Conservation (phyloP, 768 basidiomycete genomes). For the Tulasnella sp. region DNA sequence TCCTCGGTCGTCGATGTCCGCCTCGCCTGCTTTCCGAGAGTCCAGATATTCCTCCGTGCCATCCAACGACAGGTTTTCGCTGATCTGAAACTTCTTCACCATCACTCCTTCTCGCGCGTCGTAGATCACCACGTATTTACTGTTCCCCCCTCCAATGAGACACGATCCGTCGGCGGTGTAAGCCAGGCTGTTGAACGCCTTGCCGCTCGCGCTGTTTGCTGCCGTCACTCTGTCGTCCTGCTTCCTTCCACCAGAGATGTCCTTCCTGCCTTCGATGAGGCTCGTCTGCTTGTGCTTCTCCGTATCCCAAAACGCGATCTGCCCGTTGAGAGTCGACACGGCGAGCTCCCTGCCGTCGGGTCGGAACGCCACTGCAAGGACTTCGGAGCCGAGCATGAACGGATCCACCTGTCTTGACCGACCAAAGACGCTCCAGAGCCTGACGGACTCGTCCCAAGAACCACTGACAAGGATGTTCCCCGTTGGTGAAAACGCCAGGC, state of each 20-base stretch:
- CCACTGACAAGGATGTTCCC: constrained; percentile 85
- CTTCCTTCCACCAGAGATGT: constrained; percentile 91
- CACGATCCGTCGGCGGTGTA: constrained; percentile 95
- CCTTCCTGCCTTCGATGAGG: constrained; percentile 90
- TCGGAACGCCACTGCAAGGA: constrained; percentile 85
- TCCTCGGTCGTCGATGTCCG: constrained; percentile 78
- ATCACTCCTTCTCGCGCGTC: constrained; percentile 90
- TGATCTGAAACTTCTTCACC: constrained; percentile 95
- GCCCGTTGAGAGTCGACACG: constrained; percentile 88
- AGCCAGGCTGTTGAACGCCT: constrained; percentile 86
- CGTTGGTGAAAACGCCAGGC: constrained; percentile 86
- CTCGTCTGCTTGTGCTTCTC: constrained; percentile 81
- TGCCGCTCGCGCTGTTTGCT: constrained; percentile 85
- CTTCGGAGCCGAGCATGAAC: constrained; percentile 78
- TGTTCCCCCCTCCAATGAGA: constrained; percentile 91
- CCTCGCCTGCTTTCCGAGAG: constrained; percentile 82
- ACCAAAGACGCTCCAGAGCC: constrained; percentile 91
- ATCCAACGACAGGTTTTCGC: constrained; percentile 91
- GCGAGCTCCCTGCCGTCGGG: constrained; percentile 94
- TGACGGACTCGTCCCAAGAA: constrained; percentile 91
- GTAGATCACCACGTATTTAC: constrained; percentile 96
- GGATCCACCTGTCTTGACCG: constrained; percentile 87
- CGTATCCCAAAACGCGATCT: constrained; percentile 89
- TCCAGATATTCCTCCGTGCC: constrained; percentile 97
- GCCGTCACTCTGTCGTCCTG: constrained; percentile 88